Evolutionary conservation across 2,329 filamentous ascomycete species (phyloP).

Genomic region (Ophiostoma novo-ulmi): DNA sequence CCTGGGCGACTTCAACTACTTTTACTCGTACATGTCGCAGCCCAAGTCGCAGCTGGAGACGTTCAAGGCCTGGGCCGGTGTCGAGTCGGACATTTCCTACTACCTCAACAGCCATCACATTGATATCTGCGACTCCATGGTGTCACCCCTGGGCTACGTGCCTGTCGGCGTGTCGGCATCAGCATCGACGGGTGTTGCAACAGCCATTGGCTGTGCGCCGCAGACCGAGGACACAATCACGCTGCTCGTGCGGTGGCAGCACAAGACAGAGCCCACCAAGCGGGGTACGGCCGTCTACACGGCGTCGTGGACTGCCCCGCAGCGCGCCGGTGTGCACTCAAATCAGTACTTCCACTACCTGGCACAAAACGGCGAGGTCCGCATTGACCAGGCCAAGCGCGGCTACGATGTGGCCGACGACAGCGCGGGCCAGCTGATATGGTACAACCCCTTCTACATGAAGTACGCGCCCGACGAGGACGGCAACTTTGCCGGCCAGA

Average conservation of each 20-base stretch:
- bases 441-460: constrained; percentile 97
- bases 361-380: constrained; percentile 75
- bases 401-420: constrained; percentile 95
- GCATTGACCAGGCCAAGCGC: constrained; percentile 82
- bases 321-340: constrained; percentile 88
- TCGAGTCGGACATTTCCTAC: constrained; percentile 90
- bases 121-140: constrained; percentile 90
- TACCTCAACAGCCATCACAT: constrained; percentile 95
- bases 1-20: constrained; percentile 95
- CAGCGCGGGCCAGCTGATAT: constrained; percentile 61
- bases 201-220: constrained; percentile 68
- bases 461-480: constrained; percentile 90
- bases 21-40: constrained; percentile 95
- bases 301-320: constrained; percentile 88
- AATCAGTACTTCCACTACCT: constrained; percentile 98
- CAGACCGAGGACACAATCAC: constrained; percentile 92
- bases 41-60: constrained; percentile 87
- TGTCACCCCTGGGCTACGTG: constrained; percentile 63
- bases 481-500: constrained; percentile 87
- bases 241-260: constrained; percentile 81
- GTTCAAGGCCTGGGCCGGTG: constrained; percentile 90
- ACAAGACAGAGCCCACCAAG: constrained; percentile 58
- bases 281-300: constrained; percentile 86
- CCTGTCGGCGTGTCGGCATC: constrained; percentile 75
- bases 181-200: constrained; percentile 72